Evolutionary conservation across 1,284 basidiomycete species (phyloP).

Genomic region (Trichosporon coremiiforme): DNA sequence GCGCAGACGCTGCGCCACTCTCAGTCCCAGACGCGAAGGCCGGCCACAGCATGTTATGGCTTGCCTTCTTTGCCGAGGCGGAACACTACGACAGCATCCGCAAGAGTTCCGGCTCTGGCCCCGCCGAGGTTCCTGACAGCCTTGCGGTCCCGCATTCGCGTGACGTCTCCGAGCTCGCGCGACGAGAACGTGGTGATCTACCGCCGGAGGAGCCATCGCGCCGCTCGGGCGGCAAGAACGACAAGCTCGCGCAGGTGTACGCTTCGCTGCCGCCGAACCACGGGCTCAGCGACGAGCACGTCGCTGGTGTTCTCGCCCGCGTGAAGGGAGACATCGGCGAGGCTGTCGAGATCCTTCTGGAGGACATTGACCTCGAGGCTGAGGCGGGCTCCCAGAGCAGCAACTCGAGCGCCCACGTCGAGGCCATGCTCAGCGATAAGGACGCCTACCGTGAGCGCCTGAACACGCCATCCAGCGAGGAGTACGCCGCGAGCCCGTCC

Average conservation of each 20-base stretch:
- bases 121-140: slow-evolving; percentile 47
- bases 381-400: slow-evolving; percentile 22
- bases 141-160: slow-evolving; percentile 44
- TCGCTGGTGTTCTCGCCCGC: slow-evolving; percentile 37
- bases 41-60: slow-evolving; percentile 50
- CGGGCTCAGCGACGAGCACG: slow-evolving; percentile 32
- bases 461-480: slow-evolving; percentile 20
- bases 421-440: slow-evolving; percentile 20
- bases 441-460: slow-evolving; percentile 24
- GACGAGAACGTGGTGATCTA: slow-evolving; percentile 35
- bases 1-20: neutral
- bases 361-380: slow-evolving; percentile 39
- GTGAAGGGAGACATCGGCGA: slow-evolving; percentile 45
- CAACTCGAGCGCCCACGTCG: slow-evolving; percentile 16
- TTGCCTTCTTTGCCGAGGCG: slow-evolving; percentile 51
- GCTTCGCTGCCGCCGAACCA: slow-evolving; percentile 44
- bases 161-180: slow-evolving; percentile 45
- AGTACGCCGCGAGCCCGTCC: slow-evolving; percentile 17
- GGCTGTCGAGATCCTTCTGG: slow-evolving; percentile 48
- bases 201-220: slow-evolving; percentile 15
- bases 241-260: slow-evolving; percentile 34
- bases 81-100: slow-evolving; percentile 51
- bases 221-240: slow-evolving; percentile 8
- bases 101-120: slow-evolving; percentile 42
- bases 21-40: slow-evolving; percentile 14